Evolutionary conservation across 371 early-diverging fungal species (phyloP).

Genomic region (Lichtheimia ramosa): DNA sequence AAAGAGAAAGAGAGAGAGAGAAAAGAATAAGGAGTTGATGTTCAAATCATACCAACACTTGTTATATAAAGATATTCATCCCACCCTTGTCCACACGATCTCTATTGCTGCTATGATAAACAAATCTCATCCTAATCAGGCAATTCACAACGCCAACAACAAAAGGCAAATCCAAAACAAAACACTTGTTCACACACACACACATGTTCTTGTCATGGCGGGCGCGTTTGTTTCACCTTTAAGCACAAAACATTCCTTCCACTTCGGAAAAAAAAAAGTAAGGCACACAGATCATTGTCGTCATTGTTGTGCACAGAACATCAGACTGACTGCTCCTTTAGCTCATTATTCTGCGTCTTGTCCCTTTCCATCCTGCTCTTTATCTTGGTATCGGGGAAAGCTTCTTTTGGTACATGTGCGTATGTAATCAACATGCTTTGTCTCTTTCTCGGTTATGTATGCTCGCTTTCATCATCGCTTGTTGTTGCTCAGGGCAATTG

Average conservation of each 20-base stretch:
- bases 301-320: background rate
- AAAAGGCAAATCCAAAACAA: constrained; percentile 12
- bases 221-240: background rate
- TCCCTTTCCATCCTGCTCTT: background rate
- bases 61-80: constrained; percentile 1
- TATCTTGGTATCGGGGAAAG: background rate
- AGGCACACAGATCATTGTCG: background rate
- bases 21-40: constrained; percentile 6
- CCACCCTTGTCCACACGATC: background rate
- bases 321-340: background rate
- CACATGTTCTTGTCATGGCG: background rate
- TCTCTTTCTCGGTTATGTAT: background rate
- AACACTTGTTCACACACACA: constrained; percentile 1
- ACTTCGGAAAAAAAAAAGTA: background rate
- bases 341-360: constrained; percentile 1
- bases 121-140: constrained; percentile 7
- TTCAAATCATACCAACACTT: background rate
- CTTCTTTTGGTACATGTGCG: no score
- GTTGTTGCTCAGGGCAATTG: background rate
- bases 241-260: background rate
- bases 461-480: background rate
- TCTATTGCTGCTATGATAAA: background rate
- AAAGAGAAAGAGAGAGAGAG: constrained; percentile 8
- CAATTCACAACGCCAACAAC: constrained; percentile 13
- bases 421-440: background rate